Evolutionary conservation across 2,329 filamentous ascomycete genomes (phyloP).

Genomic region (Colletotrichum somersetense): DNA sequence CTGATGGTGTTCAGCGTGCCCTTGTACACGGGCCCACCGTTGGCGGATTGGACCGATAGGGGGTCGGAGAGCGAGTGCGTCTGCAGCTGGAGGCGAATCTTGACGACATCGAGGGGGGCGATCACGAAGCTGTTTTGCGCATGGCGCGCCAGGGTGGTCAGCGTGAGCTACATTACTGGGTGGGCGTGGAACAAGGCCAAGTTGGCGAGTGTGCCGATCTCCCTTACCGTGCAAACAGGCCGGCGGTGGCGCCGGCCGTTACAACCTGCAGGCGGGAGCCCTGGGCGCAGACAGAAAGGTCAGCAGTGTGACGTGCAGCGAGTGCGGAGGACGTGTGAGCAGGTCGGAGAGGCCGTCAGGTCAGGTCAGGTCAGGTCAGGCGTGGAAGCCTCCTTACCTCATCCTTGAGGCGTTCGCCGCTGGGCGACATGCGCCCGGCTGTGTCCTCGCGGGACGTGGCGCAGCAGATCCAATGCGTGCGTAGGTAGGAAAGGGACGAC

Average conservation of each 20-base stretch:
- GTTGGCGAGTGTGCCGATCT: constrained; percentile 21
- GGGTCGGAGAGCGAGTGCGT: constrained; percentile 86
- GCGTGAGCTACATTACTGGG: constrained; percentile 20
- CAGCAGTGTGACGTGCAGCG: constrained; percentile 34
- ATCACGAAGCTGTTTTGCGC: constrained; percentile 79
- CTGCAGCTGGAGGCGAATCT: constrained; percentile 97
- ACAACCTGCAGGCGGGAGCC: constrained; percentile 70
- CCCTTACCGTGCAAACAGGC: constrained; percentile 87
- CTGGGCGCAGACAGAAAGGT: constrained; percentile 48
- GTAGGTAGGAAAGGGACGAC: constrained; percentile 12
- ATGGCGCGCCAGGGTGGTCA: constrained; percentile 36
- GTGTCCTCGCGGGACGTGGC: constrained; percentile 40
- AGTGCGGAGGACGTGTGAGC: constrained; percentile 4
- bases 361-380: constrained; percentile 2
- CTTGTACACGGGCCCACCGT: constrained; percentile 71
- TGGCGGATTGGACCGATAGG: constrained; percentile 64
- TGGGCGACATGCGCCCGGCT: constrained; percentile 53
- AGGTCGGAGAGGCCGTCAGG: constrained; percentile 13
- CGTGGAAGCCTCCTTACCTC: constrained; percentile 58
- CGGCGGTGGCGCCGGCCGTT: constrained; percentile 73
- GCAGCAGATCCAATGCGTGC: constrained; percentile 10
- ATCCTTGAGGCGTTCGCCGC: constrained; percentile 66
- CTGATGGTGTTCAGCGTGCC: constrained; percentile 82
- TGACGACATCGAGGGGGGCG: constrained; percentile 95
- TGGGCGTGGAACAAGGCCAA: background rate